These are phyloP conservation scores for Verticillium albo-atrum DNA, from an alignment of 2,329 filamentous ascomycete genomes.

Conservation along the genomic window DNA sequence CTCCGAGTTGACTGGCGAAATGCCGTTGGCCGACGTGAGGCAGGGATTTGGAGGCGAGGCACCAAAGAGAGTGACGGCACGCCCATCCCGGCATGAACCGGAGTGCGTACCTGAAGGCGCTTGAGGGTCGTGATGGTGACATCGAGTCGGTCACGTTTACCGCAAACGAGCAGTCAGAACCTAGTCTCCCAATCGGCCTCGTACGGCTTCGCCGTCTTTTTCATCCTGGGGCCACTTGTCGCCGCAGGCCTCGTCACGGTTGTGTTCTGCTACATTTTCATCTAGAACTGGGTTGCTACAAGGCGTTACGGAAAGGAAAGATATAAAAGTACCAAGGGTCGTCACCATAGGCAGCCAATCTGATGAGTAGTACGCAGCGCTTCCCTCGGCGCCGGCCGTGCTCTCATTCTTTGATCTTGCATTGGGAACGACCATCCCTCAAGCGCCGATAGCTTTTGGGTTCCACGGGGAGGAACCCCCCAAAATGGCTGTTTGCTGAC, in stretches of 20 bases:
- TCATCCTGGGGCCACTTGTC: background rate
- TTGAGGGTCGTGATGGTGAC: background rate
- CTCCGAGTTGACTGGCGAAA: background rate
- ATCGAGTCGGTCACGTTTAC: background rate
- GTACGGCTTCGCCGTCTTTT: background rate
- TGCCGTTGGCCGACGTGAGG: background rate
- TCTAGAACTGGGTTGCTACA: background rate
- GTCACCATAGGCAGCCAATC: too few relatives aligned
- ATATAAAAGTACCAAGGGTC: too few relatives aligned
- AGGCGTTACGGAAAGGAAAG: background rate
- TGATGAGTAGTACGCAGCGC: too few relatives aligned
- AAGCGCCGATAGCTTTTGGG: too few relatives aligned
- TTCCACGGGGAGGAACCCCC: too few relatives aligned
- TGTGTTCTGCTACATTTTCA: background rate
- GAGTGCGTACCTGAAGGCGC: background rate
- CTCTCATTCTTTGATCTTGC: too few relatives aligned
- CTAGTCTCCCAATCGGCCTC: background rate
- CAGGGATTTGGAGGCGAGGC: background rate
- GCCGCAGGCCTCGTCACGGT: background rate
- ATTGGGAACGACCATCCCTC: too few relatives aligned
- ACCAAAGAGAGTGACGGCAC: background rate
- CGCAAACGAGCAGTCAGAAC: background rate
- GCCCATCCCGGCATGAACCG: background rate
- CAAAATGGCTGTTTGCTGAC: too few relatives aligned
- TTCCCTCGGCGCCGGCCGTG: too few relatives aligned